phyloP scores from a whole-genome alignment of 2,329 filamentous ascomycete genomes.

The Neoascochyta sp. region DNA sequence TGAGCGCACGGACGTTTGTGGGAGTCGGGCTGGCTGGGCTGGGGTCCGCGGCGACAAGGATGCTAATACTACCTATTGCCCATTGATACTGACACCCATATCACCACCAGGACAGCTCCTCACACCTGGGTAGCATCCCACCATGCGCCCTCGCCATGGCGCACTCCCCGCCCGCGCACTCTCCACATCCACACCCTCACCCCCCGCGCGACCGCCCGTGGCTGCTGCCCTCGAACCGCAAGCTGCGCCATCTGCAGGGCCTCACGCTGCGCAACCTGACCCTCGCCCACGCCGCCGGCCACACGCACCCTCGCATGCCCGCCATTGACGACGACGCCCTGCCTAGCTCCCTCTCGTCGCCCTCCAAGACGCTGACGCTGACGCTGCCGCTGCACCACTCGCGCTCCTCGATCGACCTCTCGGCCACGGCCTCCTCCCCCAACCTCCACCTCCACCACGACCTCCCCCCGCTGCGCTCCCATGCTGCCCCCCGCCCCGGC shows the following conservation, averaged over 20 bases:
- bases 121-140: too few relatives aligned
- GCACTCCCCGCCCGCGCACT: not conserved
- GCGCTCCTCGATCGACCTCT: slow-evolving; percentile 56
- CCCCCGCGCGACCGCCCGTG: slow-evolving; percentile 36
- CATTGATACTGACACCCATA: too few relatives aligned
- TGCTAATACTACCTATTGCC: too few relatives aligned
- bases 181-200: slow-evolving; percentile 1
- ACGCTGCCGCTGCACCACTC: slow-evolving; percentile 53
- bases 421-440: slow-evolving; percentile 20
- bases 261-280: slow-evolving; percentile 83
- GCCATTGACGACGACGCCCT: slow-evolving; percentile 75
- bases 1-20: too few relatives aligned
- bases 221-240: slow-evolving; percentile 65
- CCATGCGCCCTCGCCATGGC: too few relatives aligned
- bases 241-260: slow-evolving; percentile 80
- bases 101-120: too few relatives aligned
- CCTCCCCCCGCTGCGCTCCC: slow-evolving; percentile 17
- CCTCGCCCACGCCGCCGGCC: slow-evolving; percentile 53
- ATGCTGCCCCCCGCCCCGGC: slow-evolving; percentile 34
- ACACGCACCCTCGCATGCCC: slow-evolving; percentile 49
- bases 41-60: too few relatives aligned
- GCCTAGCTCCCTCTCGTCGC: slow-evolving; percentile 62
- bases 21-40: too few relatives aligned
- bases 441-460: slow-evolving; percentile 1
- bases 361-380: slow-evolving; percentile 61